Conservation (phyloP, 352 stramenopile species). For the Phytopythium cucurbitacearum region DNA sequence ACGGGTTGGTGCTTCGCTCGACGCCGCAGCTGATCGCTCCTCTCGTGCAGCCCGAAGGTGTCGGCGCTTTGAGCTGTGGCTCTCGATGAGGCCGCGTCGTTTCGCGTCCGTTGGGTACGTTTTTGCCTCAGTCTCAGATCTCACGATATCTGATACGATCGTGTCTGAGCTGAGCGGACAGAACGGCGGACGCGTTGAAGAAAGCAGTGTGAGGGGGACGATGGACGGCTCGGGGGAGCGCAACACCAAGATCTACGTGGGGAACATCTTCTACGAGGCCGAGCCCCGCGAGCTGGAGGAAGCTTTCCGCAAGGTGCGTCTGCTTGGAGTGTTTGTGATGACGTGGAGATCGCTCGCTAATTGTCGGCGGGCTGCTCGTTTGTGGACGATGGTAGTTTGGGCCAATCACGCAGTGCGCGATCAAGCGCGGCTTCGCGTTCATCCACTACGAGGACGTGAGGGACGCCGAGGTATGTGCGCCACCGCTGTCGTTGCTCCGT, state of each 20-base stretch:
- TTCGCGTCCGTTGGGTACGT: constrained; percentile 13
- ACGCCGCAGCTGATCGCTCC: no score
- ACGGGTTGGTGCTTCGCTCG: no score
- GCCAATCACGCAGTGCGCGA: constrained; percentile 31
- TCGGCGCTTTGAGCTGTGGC: no score
- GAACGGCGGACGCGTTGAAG: no score
- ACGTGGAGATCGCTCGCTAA: background rate
- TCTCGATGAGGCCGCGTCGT: constrained; percentile 10
- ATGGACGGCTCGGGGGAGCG: no score
- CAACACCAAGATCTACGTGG: constrained; percentile 58
- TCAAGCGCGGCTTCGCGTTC: constrained; percentile 64
- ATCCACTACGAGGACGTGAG: constrained; percentile 42
- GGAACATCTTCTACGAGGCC: constrained; percentile 54
- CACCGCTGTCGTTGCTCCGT: no score
- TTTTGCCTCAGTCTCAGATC: constrained; percentile 9
- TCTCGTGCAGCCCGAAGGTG: no score
- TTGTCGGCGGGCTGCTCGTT: background rate
- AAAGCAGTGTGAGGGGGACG: no score
- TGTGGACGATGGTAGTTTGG: constrained; percentile 30
- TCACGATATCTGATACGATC: background rate
- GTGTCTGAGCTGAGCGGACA: background rate
- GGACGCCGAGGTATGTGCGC: constrained; percentile 23
- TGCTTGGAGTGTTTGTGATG: background rate
- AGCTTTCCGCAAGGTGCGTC: constrained; percentile 36
- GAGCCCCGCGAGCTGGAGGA: constrained; percentile 38